phyloP scores from a whole-genome alignment of 257 asterid species.

The Paulownia fortunei region DNA sequence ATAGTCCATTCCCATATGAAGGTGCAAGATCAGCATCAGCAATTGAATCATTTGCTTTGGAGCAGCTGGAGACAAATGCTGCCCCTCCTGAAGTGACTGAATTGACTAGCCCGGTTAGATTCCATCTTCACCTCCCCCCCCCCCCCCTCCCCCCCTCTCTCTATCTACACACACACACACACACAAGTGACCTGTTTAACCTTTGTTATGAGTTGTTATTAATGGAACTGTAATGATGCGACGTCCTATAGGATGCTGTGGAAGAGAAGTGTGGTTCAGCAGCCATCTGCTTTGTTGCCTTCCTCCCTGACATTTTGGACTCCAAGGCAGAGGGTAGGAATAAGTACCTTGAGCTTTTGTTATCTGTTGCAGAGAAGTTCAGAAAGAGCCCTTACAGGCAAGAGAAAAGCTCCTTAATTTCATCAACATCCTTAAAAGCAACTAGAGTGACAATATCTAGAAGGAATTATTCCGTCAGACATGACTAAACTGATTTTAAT shows the following conservation, averaged over 20 bases:
- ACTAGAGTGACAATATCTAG: not conserved
- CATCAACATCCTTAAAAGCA: slow-evolving; percentile 23
- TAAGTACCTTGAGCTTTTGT: slow-evolving; percentile 67
- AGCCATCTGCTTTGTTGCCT: slow-evolving; percentile 86
- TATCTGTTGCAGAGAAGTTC: slow-evolving; percentile 89
- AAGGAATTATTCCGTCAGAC: not conserved
- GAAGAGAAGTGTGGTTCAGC: slow-evolving; percentile 96
- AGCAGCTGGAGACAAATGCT: slow-evolving; percentile 82
- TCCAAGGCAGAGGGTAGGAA: slow-evolving; percentile 94
- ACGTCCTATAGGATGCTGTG: slow-evolving; percentile 63
- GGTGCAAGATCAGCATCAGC: slow-evolving; percentile 94
- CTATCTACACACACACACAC: not conserved
- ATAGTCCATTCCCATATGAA: slow-evolving; percentile 75
- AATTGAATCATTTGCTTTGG: slow-evolving; percentile 87
- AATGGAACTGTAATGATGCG: slow-evolving; percentile 19
- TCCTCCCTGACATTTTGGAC: slow-evolving; percentile 96
- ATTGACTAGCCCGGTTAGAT: slow-evolving; percentile 81
- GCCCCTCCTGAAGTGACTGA: slow-evolving; percentile 95
- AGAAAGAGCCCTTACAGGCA: slow-evolving; percentile 87
- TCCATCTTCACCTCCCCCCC: not conserved
- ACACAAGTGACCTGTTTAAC: too few species aligned
- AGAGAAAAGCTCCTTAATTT: slow-evolving; percentile 31
- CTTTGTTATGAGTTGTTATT: not conserved
- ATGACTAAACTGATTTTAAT: not conserved
- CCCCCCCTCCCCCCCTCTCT: not conserved